Percentiles rank a stretch among this genome's conserved stretches.
These are phyloP conservation scores for Fagus sylvatica DNA, from an alignment of 306 rosid genomes.

Conservation along the genomic window DNA sequence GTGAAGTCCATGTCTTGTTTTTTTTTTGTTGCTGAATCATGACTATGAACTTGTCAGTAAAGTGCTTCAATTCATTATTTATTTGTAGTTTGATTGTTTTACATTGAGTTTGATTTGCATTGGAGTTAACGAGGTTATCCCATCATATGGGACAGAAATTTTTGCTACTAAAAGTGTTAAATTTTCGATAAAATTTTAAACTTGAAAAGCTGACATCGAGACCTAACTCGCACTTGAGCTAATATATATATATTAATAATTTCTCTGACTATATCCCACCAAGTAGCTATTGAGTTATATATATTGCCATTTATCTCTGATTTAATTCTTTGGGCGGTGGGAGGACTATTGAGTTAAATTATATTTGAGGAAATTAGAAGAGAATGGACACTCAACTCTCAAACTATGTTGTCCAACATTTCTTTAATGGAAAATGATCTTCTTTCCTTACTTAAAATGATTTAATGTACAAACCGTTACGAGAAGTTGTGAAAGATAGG, in stretches of 20 bases:
- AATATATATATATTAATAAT: not conserved
- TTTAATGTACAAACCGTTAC: too few relatives aligned
- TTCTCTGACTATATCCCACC: not conserved
- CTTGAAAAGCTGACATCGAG: too few relatives aligned
- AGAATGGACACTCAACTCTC: too few relatives aligned
- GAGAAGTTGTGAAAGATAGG: too few relatives aligned
- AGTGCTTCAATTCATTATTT: too few relatives aligned
- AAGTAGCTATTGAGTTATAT: not conserved
- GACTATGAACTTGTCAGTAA: not conserved
- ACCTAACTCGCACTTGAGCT: not conserved
- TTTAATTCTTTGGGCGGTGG: not conserved
- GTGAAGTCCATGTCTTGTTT: conserved; percentile 10
- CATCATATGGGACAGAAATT: not conserved
- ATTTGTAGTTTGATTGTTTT: too few relatives aligned
- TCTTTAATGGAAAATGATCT: too few relatives aligned
- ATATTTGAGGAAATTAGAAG: not conserved
- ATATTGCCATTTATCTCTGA: too few relatives aligned
- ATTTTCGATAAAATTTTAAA: not conserved
- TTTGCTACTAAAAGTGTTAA: not conserved
- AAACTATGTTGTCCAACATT: too few relatives aligned
- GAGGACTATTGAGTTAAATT: not conserved
- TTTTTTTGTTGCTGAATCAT: too few relatives aligned
- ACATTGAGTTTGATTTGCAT: too few relatives aligned
- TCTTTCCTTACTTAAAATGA: too few relatives aligned
- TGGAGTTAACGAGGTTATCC: not conserved